Conservation (phyloP, 83 land plant species). For the Picea mariana region DNA sequence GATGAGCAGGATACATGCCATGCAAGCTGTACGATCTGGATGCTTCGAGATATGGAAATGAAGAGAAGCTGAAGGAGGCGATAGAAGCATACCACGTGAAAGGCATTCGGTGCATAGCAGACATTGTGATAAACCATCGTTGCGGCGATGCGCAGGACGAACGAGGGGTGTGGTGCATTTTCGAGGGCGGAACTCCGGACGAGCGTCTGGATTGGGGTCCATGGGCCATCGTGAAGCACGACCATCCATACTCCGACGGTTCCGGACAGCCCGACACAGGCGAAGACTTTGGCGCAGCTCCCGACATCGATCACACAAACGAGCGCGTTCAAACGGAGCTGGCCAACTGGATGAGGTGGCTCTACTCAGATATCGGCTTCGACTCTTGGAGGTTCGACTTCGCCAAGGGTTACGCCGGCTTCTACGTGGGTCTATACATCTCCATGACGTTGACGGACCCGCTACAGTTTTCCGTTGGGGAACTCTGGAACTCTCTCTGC, state of each 20-base stretch:
- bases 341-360: slow-evolving; percentile 40
- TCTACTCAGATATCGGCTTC: slow-evolving; percentile 46
- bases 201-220: slow-evolving; percentile 73
- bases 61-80: slow-evolving; percentile 48
- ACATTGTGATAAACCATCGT: slow-evolving; percentile 84
- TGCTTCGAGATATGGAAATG: slow-evolving; percentile 71
- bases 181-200: slow-evolving; percentile 72
- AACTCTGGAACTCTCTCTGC: slow-evolving; percentile 48
- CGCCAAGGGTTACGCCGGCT: slow-evolving; percentile 59
- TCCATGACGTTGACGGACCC: slow-evolving; percentile 25
- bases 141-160: slow-evolving; percentile 40
- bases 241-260: slow-evolving; percentile 43
- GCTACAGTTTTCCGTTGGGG: slow-evolving; percentile 49
- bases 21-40: slow-evolving; percentile 70
- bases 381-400: slow-evolving; percentile 62
- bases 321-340: slow-evolving; percentile 37
- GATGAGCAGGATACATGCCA: slow-evolving; percentile 51
- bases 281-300: slow-evolving; percentile 59
- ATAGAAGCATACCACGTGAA: slow-evolving; percentile 41
- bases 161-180: slow-evolving; percentile 60
- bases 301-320: slow-evolving; percentile 75
- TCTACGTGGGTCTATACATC: slow-evolving; percentile 38
- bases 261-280: slow-evolving; percentile 72
- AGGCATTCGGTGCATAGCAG: slow-evolving; percentile 71
- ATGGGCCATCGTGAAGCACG: slow-evolving; percentile 49